Evolutionary conservation across 2,329 filamentous ascomycete species (phyloP).

Genomic region (Claviceps purpurea): DNA sequence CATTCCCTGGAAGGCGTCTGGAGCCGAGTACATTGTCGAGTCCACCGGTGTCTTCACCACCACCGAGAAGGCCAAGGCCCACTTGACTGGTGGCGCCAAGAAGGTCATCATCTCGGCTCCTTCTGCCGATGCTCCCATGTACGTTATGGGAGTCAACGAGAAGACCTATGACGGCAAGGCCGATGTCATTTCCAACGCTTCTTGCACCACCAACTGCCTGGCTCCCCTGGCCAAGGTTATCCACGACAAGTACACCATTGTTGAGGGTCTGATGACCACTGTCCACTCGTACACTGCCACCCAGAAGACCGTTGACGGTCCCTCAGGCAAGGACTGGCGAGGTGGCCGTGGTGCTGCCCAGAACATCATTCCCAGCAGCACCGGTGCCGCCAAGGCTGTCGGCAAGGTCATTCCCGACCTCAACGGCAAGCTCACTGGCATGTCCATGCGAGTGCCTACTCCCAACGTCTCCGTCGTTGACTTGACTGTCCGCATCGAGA

Average conservation of each 20-base stretch:
- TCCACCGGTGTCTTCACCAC: slow-evolving; percentile 99
- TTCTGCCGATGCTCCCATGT: slow-evolving; percentile 96
- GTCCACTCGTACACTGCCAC: slow-evolving; percentile 99
- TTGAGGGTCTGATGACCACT: slow-evolving; percentile 99
- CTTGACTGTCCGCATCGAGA: slow-evolving; percentile 87
- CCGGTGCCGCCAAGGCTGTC: slow-evolving; percentile 98
- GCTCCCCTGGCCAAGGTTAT: slow-evolving; percentile 98
- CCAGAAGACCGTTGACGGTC: slow-evolving; percentile 98
- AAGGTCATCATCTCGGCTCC: slow-evolving; percentile 91
- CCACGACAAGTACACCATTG: slow-evolving; percentile 93
- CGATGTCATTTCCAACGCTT: slow-evolving; percentile 96
- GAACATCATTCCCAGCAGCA: slow-evolving; percentile 99
- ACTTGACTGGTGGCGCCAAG: slow-evolving; percentile 95
- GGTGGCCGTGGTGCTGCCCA: slow-evolving; percentile 96
- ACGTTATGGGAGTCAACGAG: slow-evolving; percentile 99
- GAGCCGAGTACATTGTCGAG: slow-evolving; percentile 90
- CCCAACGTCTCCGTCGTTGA: slow-evolving; percentile 99
- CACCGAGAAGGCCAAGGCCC: slow-evolving; percentile 84
- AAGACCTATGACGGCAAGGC: slow-evolving; percentile 81
- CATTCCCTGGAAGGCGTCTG: slow-evolving; percentile 83
- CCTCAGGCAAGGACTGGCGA: slow-evolving; percentile 97
- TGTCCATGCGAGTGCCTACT: slow-evolving; percentile 98
- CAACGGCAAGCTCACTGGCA: slow-evolving; percentile 99
- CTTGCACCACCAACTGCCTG: slow-evolving; percentile 99
- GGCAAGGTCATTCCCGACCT: slow-evolving; percentile 97